These are phyloP conservation scores for Annona squamosa DNA, from an alignment of 164 flowering plant genomes.

Conservation along the genomic window DNA sequence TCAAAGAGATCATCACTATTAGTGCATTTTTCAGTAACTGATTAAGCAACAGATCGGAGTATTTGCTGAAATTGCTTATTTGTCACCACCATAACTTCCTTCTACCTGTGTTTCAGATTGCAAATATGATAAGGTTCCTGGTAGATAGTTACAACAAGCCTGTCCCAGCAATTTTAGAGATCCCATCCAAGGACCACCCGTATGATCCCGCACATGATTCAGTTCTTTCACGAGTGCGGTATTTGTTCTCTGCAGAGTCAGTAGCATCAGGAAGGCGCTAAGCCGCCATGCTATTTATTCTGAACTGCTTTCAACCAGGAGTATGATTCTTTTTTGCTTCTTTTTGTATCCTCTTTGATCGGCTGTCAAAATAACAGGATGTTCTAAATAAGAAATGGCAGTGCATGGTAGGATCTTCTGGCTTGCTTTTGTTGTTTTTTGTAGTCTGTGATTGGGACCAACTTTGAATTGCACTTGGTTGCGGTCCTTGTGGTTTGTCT, in stretches of 20 bases:
- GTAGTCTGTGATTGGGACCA: neutral
- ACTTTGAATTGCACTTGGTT: too few species aligned
- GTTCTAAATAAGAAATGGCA: neutral
- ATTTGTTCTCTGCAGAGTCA: conserved; percentile 83
- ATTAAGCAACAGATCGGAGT: too few species aligned
- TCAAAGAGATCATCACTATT: too few species aligned
- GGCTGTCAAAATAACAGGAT: neutral
- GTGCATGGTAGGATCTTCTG: neutral
- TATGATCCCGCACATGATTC: conserved; percentile 95
- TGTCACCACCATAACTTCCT: neutral
- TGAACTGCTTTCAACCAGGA: neutral
- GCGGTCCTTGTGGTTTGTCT: too few species aligned
- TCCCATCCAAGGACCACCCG: conserved; percentile 97
- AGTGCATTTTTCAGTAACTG: too few species aligned
- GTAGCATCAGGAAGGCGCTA: conserved; percentile 79
- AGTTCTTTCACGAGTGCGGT: conserved; percentile 86
- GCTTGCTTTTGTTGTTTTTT: neutral
- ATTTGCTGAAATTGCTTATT: too few species aligned
- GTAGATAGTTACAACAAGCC: conserved; percentile 98
- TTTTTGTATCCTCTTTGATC: neutral
- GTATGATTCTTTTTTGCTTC: neutral
- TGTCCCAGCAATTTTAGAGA: conserved; percentile 90
- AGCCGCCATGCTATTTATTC: neutral
- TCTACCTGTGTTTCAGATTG: conserved; percentile 45
- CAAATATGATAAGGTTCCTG: conserved; percentile 88